Evolutionary conservation across 116 monocot genomes (phyloP).

Genomic region (Posidonia oceanica): DNA sequence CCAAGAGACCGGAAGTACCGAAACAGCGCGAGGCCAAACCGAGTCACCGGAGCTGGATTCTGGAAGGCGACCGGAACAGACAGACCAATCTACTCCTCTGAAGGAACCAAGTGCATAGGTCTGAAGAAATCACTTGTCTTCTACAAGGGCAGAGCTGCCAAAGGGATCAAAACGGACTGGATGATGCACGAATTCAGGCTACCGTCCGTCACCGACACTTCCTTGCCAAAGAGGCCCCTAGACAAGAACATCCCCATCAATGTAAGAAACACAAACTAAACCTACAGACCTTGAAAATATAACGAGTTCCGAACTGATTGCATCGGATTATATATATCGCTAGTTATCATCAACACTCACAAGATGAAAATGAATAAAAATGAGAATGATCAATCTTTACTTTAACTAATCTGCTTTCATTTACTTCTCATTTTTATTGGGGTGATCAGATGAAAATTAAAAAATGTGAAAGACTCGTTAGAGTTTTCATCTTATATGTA

Average conservation of each 20-base stretch:
- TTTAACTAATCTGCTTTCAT: too few relatives aligned
- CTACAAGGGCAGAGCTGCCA: slow-evolving; percentile 90
- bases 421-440: too few relatives aligned
- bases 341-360: too few relatives aligned
- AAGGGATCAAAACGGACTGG: slow-evolving; percentile 82
- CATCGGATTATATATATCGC: too few relatives aligned
- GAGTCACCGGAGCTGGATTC: slow-evolving; percentile 83
- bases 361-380: too few relatives aligned
- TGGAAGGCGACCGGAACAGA: slow-evolving; percentile 96
- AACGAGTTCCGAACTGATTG: too few relatives aligned
- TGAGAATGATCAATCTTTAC: too few relatives aligned
- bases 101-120: slow-evolving; percentile 77
- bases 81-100: slow-evolving; percentile 78
- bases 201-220: slow-evolving; percentile 44
- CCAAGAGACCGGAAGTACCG: slow-evolving; percentile 82
- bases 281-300: too few relatives aligned
- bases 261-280: slow-evolving; percentile 22
- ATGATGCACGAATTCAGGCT: slow-evolving; percentile 98
- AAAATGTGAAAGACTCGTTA: too few relatives aligned
- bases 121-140: slow-evolving; percentile 92
- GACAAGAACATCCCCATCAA: slow-evolving; percentile 60
- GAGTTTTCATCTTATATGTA: too few relatives aligned
- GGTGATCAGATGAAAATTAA: too few relatives aligned
- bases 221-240: slow-evolving; percentile 28
- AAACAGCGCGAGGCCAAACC: slow-evolving; percentile 80